Conservation (phyloP, 1,284 basidiomycete genomes). For the Cystobasidiaceae sp. region DNA sequence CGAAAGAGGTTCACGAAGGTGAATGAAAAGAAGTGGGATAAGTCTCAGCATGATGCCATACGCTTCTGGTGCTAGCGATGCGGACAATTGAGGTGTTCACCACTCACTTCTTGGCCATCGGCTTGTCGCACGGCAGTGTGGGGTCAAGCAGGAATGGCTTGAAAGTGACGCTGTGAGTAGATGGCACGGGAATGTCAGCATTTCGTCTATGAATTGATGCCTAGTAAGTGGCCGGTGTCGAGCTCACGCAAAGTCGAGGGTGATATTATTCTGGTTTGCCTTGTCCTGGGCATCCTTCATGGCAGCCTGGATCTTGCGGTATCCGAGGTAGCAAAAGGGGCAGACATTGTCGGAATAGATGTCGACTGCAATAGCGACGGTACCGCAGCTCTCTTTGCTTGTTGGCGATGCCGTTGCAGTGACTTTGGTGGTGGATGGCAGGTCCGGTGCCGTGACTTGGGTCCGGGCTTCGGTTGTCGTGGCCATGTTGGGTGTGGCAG, state of each 20-base stretch:
- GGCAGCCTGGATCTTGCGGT: conserved; percentile 64
- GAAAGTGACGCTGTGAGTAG: conserved; percentile 41
- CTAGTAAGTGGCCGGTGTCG: no score
- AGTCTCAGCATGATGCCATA: no score
- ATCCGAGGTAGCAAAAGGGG: conserved; percentile 43
- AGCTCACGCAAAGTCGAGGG: conserved; percentile 62
- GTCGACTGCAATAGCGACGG: conserved; percentile 20
- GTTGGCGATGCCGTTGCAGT: not conserved
- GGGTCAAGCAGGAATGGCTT: conserved; percentile 48
- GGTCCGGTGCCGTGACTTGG: not conserved
- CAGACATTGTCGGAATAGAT: conserved; percentile 28
- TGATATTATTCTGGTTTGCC: conserved; percentile 58
- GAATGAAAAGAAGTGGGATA: no score
- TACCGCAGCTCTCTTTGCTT: no score
- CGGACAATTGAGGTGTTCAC: no score
- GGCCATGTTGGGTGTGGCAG: no score
- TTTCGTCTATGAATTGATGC: no score
- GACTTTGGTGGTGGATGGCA: not conserved
- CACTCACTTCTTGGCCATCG: conserved; percentile 18
- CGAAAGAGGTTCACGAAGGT: no score
- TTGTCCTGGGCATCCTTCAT: no score
- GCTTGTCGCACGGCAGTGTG: conserved; percentile 36
- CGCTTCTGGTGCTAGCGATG: no score
- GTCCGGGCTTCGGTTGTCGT: no score
- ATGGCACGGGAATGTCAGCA: no score